Conservation (phyloP, 345 rosid genomes). For the Raphanus raphanistrum region DNA sequence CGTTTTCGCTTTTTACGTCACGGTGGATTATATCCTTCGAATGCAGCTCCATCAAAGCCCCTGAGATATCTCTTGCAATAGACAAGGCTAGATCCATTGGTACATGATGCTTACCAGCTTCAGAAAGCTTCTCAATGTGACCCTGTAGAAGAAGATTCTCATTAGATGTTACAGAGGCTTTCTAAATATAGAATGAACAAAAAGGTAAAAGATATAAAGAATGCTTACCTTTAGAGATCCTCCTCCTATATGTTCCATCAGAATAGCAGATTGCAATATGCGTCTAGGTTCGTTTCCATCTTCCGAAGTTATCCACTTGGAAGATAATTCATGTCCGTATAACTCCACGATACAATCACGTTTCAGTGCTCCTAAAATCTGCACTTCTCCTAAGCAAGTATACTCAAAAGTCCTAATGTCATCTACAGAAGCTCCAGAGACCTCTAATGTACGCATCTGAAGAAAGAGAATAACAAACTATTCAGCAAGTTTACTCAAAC, state of each 20-base stretch:
- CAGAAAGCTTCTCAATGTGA: constrained; percentile 64
- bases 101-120: constrained; percentile 65
- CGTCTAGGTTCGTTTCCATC: constrained; percentile 58
- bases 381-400: constrained; percentile 81
- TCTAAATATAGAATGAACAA: neutral
- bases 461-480: constrained; percentile 1
- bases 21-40: constrained; percentile 90
- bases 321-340: constrained; percentile 82
- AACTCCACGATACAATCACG: constrained; percentile 86
- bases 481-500: constrained; percentile 3
- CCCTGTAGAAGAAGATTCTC: constrained; percentile 41
- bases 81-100: constrained; percentile 63
- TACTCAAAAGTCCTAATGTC: constrained; percentile 76
- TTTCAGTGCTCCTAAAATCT: constrained; percentile 69
- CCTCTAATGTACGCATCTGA: constrained; percentile 73
- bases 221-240: constrained; percentile 75
- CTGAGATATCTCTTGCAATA: constrained; percentile 74
- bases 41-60: constrained; percentile 80
- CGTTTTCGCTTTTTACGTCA: constrained; percentile 91
- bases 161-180: neutral
- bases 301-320: constrained; percentile 60
- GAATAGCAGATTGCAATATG: constrained; percentile 63
- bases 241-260: constrained; percentile 79
- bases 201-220: neutral
- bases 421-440: constrained; percentile 51